Percentiles rank a stretch among this genome's conserved stretches.
Evolutionary conservation across 2,329 filamentous ascomycete species (phyloP).

Genomic region (Paramyrothecium sp.): DNA sequence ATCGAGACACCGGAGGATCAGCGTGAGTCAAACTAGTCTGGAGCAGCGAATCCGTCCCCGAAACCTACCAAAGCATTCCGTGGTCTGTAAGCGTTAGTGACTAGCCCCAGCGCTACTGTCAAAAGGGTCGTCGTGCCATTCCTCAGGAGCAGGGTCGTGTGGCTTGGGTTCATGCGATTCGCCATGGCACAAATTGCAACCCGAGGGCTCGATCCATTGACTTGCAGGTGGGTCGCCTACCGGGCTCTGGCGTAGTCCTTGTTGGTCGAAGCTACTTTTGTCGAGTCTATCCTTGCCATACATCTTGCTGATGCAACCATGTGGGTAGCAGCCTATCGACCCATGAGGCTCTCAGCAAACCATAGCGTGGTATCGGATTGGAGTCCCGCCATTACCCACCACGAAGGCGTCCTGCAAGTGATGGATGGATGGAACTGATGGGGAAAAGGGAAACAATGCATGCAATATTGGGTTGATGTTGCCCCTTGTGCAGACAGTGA

Average conservation of each 20-base stretch:
- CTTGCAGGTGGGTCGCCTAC: conserved; percentile 2
- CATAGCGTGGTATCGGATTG: not conserved
- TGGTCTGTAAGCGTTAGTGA: not conserved
- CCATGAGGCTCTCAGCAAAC: not conserved
- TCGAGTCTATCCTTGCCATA: not conserved
- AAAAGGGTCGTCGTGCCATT: not conserved
- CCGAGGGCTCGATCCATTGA: conserved; percentile 4
- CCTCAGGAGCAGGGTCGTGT: not conserved
- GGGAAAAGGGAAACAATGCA: not conserved
- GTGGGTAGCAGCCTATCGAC: not conserved
- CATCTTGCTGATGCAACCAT: not conserved
- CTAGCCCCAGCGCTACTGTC: not conserved
- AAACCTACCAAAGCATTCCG: not conserved
- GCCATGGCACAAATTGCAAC: not conserved
- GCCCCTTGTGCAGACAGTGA: too few relatives aligned
- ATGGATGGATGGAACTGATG: not conserved
- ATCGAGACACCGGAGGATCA: not conserved
- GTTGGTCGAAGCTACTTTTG: not conserved
- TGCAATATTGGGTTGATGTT: too few relatives aligned
- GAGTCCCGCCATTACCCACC: not conserved
- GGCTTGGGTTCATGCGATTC: not conserved
- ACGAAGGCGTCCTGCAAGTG: not conserved
- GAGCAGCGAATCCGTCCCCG: not conserved
- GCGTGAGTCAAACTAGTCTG: not conserved
- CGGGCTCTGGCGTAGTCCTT: not conserved